Evolutionary conservation across 768 basidiomycete genomes (phyloP).

Genomic region (Rhodotorula paludigena): DNA sequence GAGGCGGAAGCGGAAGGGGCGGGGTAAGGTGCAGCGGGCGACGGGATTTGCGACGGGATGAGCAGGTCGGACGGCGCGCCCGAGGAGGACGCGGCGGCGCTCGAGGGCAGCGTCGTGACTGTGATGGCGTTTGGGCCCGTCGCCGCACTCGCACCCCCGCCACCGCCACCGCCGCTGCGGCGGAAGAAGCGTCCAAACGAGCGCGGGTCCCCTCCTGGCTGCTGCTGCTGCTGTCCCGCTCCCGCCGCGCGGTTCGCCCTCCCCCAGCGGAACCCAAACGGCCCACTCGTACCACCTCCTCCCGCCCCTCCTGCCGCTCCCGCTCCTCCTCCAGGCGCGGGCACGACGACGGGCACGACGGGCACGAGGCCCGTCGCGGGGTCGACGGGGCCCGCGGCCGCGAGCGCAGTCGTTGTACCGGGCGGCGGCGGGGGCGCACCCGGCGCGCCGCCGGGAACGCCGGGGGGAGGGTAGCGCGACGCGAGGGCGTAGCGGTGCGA

Average conservation of each 20-base stretch:
- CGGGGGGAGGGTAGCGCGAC: not conserved
- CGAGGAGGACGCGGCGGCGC: not conserved
- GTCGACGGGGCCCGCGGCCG: not conserved
- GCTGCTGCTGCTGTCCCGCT: not conserved
- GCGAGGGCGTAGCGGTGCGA: conserved; percentile 17
- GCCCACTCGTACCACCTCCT: not conserved
- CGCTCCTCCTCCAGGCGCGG: not conserved
- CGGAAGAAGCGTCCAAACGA: conserved; percentile 32
- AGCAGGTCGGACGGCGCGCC: not conserved
- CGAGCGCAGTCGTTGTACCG: not conserved
- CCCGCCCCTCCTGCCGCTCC: not conserved
- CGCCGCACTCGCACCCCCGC: not conserved
- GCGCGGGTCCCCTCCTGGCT: conserved; percentile 4
- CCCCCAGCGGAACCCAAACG: conserved; percentile 17
- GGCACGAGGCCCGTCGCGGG: not conserved
- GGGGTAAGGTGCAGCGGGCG: no score
- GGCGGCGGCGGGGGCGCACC: not conserved
- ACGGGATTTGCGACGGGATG: not conserved
- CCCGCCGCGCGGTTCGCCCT: not conserved
- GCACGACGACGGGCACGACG: conserved; percentile 3
- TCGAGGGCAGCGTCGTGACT: not conserved
- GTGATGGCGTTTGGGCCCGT: not conserved
- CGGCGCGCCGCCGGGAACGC: not conserved
- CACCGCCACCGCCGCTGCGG: not conserved
- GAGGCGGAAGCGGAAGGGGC: no score